Evolutionary conservation across 2,329 filamentous ascomycete genomes (phyloP).

Genomic region (Mariannaea sp.): DNA sequence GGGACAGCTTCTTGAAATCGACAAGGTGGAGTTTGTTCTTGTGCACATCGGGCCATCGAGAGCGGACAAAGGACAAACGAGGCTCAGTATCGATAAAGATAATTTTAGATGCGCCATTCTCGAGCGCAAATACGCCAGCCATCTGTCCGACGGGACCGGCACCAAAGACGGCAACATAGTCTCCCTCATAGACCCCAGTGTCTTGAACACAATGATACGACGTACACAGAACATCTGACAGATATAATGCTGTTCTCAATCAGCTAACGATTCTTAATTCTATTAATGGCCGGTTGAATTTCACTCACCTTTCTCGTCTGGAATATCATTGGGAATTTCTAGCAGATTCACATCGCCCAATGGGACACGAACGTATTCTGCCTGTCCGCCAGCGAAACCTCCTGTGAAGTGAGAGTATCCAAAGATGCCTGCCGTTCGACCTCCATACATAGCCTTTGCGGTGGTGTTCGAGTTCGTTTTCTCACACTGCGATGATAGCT

Average conservation of each 20-base stretch:
- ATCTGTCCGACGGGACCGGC: slow-evolving; percentile 87
- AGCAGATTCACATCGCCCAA: slow-evolving; percentile 81
- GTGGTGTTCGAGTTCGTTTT: slow-evolving; percentile 76
- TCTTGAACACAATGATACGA: slow-evolving; percentile 84
- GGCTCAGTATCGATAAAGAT: slow-evolving; percentile 79
- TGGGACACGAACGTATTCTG: slow-evolving; percentile 84
- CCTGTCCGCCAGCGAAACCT: slow-evolving; percentile 85
- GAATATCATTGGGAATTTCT: slow-evolving; percentile 72
- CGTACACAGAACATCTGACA: slow-evolving; percentile 80
- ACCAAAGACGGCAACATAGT: slow-evolving; percentile 83
- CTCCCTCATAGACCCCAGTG: slow-evolving; percentile 76
- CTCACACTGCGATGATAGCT: slow-evolving; percentile 79
- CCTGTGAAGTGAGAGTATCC: slow-evolving; percentile 81
- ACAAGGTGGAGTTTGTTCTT: slow-evolving; percentile 65
- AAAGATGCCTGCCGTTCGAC: slow-evolving; percentile 74
- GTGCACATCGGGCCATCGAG: slow-evolving; percentile 58
- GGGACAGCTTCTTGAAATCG: slow-evolving; percentile 66
- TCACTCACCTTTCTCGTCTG: slow-evolving; percentile 76
- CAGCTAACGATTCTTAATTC: too few relatives aligned
- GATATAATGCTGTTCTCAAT: slow-evolving; percentile 58
- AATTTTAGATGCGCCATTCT: slow-evolving; percentile 74
- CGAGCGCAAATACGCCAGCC: slow-evolving; percentile 73
- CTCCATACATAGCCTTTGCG: slow-evolving; percentile 77
- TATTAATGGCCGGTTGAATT: too few relatives aligned
- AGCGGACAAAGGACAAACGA: slow-evolving; percentile 70